Conservation (phyloP, 2,329 filamentous ascomycete genomes). For the Macroventuria anomochaeta region DNA sequence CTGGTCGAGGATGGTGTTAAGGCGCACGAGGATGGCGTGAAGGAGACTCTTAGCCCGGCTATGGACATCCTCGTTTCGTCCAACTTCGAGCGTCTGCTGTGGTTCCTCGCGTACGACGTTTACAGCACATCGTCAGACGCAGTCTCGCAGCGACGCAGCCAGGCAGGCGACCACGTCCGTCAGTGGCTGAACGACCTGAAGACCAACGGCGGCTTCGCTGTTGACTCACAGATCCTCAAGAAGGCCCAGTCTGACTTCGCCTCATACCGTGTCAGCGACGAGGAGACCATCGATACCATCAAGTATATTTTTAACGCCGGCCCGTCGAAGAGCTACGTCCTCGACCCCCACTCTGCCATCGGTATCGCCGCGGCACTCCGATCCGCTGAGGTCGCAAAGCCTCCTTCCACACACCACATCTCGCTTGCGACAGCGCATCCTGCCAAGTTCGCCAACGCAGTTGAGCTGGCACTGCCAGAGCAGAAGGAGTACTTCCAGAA, state of each 20-base stretch:
- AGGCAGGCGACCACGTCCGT: constrained; percentile 74
- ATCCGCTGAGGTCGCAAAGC: constrained; percentile 63
- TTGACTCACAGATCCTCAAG: constrained; percentile 74
- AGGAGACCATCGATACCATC: constrained; percentile 57
- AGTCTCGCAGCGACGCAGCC: constrained; percentile 54
- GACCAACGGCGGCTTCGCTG: constrained; percentile 79
- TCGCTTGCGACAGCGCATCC: constrained; percentile 93
- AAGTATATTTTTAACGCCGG: constrained; percentile 57
- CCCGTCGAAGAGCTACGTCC: constrained; percentile 68
- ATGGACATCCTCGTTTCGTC: constrained; percentile 98
- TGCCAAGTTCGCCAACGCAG: constrained; percentile 89
- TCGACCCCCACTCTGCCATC: constrained; percentile 92
- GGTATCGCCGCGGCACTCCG: constrained; percentile 78
- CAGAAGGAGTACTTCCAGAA: constrained; percentile 77
- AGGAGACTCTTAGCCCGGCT: constrained; percentile 90
- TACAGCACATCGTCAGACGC: constrained; percentile 49
- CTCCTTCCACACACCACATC: constrained; percentile 68
- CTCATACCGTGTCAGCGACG: constrained; percentile 72
- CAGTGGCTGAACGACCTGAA: constrained; percentile 83
- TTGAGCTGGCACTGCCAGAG: constrained; percentile 76
- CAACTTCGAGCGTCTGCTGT: constrained; percentile 95
- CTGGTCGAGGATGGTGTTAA: constrained; percentile 64
- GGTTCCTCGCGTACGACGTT: constrained; percentile 78
- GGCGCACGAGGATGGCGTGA: constrained; percentile 74
- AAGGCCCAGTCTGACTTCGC: constrained; percentile 77